Percentiles rank a stretch among this genome's conserved stretches.
Conservation (phyloP, 1,284 basidiomycete genomes). For the Melanopsichium pennsylvanicum region DNA sequence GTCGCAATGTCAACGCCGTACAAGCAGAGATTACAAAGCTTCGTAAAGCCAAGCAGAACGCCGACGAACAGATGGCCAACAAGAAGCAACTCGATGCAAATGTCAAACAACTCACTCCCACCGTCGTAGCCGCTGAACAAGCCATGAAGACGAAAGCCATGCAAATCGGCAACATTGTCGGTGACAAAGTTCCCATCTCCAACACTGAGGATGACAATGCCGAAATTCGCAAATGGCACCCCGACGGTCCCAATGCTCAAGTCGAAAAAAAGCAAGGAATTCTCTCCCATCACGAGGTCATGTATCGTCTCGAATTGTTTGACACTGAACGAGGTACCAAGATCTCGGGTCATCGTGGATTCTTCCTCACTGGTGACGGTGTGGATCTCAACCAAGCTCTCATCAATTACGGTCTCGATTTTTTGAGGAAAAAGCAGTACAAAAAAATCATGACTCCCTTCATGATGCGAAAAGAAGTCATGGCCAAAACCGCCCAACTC, state of each 20-base stretch:
- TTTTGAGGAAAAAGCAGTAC: constrained; percentile 81
- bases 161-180: constrained; percentile 91
- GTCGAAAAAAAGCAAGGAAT: constrained; percentile 73
- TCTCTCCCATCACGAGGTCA: constrained; percentile 94
- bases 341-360: constrained; percentile 92
- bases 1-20: constrained; percentile 84
- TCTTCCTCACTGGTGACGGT: constrained; percentile 93
- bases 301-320: constrained; percentile 90
- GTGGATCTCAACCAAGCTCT: constrained; percentile 97
- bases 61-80: constrained; percentile 81
- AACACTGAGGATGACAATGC: constrained; percentile 94
- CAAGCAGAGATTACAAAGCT: constrained; percentile 93
- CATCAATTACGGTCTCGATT: constrained; percentile 93
- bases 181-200: constrained; percentile 83
- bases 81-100: constrained; percentile 81
- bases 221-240: constrained; percentile 84
- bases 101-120: constrained; percentile 76
- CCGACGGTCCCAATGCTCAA: constrained; percentile 75
- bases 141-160: constrained; percentile 81
- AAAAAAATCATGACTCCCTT: constrained; percentile 97
- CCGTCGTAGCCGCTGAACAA: constrained; percentile 73
- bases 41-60: constrained; percentile 91
- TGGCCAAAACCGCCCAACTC: constrained; percentile 96
- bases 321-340: constrained; percentile 91
- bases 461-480: constrained; percentile 97